Conservation (phyloP, 495 filamentous ascomycete species). For the Cryomyces antarcticus region DNA sequence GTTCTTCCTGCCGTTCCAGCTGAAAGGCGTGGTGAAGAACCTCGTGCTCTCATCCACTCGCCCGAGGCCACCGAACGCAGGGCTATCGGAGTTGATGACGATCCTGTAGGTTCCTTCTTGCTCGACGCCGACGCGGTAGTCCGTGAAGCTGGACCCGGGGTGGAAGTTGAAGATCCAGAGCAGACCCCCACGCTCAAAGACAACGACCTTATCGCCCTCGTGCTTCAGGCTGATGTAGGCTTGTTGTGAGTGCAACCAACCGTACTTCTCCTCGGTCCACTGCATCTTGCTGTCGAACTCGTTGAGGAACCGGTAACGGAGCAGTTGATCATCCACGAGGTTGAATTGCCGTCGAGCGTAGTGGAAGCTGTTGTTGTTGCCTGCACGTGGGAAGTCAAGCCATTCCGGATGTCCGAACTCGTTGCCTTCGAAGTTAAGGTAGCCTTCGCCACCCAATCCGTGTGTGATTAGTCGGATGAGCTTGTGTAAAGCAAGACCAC, state of each 20-base stretch:
- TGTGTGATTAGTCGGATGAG: conserved; percentile 92
- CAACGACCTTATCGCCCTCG: conserved; percentile 82
- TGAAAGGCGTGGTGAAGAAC: conserved; percentile 77
- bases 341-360: conserved; percentile 93
- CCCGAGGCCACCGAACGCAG: conserved; percentile 59
- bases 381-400: conserved; percentile 92
- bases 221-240: conserved; percentile 89
- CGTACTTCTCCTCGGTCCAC: conserved; percentile 63
- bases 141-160: conserved; percentile 65
- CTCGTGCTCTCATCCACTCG: conserved; percentile 55
- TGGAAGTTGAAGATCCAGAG: conserved; percentile 97
- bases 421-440: conserved; percentile 96
- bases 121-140: conserved; percentile 83
- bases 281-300: conserved; percentile 92
- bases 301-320: conserved; percentile 84
- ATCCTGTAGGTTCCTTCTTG: conserved; percentile 68
- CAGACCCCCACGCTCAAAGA: conserved; percentile 80
- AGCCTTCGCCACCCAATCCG: conserved; percentile 85
- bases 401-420: conserved; percentile 98
- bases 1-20: conserved; percentile 77
- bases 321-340: conserved; percentile 62
- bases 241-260: conserved; percentile 75
- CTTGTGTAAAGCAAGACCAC: conserved; percentile 85
- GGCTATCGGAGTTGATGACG: conserved; percentile 63
- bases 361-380: conserved; percentile 91